Evolutionary conservation across 2,329 filamentous ascomycete species (phyloP).

Genomic region (Keithomyces neogunnii): DNA sequence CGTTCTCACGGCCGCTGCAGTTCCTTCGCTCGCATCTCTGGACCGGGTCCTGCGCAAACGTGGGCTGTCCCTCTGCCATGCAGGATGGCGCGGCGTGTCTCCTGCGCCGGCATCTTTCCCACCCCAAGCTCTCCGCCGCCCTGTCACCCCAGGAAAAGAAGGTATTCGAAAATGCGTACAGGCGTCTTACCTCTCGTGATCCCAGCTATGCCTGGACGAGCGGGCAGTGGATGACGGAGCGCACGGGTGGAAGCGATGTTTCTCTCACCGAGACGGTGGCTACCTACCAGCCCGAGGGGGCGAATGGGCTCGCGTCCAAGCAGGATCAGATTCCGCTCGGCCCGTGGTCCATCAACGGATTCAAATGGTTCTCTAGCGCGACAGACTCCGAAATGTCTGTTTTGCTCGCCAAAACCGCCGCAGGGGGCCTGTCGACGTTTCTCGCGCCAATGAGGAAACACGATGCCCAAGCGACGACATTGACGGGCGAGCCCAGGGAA

Average conservation of each 20-base stretch:
- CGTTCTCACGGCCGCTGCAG: conserved; percentile 48
- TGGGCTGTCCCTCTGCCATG: conserved; percentile 60
- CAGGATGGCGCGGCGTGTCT: conserved; percentile 52
- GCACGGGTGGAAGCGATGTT: conserved; percentile 61
- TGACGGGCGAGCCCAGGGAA: conserved; percentile 14
- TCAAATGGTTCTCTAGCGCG: conserved; percentile 47
- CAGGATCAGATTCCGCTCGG: conserved; percentile 32
- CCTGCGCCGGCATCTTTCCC: conserved; percentile 34
- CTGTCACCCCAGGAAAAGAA: conserved; percentile 21
- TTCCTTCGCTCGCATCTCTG: conserved; percentile 52
- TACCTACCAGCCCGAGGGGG: conserved; percentile 13
- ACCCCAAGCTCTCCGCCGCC: conserved; percentile 16
- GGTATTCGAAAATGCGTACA: conserved; percentile 44
- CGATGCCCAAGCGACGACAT: conserved; percentile 22
- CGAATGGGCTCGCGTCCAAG: conserved; percentile 10
- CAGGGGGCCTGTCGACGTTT: conserved; percentile 50
- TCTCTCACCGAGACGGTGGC: conserved; percentile 59
- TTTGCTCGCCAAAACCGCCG: conserved; percentile 48
- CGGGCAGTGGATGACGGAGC: conserved; percentile 73
- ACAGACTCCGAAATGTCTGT: conserved; percentile 41
- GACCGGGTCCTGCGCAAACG: conserved; percentile 49
- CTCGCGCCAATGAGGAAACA: conserved; percentile 51
- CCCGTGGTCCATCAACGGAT: conserved; percentile 53
- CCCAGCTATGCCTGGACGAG: conserved; percentile 52
- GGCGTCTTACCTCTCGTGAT: conserved; percentile 45